phyloP scores from a whole-genome alignment of 2,329 filamentous ascomycete species.

The Dactylellina sp. region DNA sequence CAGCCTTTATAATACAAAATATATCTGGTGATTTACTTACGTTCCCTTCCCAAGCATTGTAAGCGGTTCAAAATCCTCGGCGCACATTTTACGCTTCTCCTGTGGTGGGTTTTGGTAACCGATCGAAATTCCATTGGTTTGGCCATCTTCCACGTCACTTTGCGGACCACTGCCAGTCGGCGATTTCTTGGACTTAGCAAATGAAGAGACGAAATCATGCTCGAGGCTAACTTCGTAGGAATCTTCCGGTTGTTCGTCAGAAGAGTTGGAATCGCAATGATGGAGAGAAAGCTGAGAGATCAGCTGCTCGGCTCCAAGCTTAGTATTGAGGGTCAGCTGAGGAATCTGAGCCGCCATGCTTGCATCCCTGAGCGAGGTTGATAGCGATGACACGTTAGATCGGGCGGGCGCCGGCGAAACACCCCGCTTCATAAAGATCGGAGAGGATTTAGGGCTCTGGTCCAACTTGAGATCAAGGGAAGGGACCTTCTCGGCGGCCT shows the following conservation, averaged over 20 bases:
- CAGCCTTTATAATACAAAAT: neutral
- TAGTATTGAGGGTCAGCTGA: conserved; percentile 52
- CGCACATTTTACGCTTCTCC: conserved; percentile 83
- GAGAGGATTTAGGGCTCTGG: conserved; percentile 23
- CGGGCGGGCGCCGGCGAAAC: conserved; percentile 45
- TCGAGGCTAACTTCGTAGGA: conserved; percentile 50
- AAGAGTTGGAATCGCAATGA: conserved; percentile 44
- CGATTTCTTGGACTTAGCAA: conserved; percentile 51
- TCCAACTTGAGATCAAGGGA: conserved; percentile 39
- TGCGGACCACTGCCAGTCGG: conserved; percentile 46
- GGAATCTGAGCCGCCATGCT: conserved; percentile 54
- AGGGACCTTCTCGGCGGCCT: conserved; percentile 36
- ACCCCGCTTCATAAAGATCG: conserved; percentile 49
- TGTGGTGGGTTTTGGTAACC: conserved; percentile 18
- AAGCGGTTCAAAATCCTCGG: conserved; percentile 88
- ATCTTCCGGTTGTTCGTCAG: conserved; percentile 39
- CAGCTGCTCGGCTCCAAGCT: conserved; percentile 46
- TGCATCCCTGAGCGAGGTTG: conserved; percentile 47
- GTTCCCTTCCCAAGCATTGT: conserved; percentile 95
- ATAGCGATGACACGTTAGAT: conserved; percentile 51
- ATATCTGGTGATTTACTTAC: conserved; percentile 63
- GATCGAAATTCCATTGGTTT: conserved; percentile 44
- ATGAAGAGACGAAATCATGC: conserved; percentile 47
- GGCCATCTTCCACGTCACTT: conserved; percentile 36
- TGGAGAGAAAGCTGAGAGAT: conserved; percentile 50